Conservation (phyloP, 495 filamentous ascomycete species). For the Hapsidospora chrysogenum region DNA sequence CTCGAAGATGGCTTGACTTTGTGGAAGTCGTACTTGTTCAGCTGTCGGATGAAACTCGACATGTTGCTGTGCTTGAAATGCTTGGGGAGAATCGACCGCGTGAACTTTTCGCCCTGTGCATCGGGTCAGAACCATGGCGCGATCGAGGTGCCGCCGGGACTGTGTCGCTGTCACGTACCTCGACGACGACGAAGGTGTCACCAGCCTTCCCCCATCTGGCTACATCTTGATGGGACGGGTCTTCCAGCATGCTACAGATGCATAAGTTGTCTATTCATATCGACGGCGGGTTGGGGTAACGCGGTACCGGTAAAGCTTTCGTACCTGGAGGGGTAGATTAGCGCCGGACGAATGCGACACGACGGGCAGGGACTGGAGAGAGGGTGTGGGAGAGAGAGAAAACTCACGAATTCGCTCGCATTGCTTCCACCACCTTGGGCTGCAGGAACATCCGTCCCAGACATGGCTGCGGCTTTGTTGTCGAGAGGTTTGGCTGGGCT, state of each 20-base stretch:
- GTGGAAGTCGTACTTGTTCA: slow-evolving; percentile 99
- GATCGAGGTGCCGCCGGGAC: not conserved
- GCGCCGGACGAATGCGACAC: slow-evolving; percentile 6
- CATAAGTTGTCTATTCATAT: slow-evolving; percentile 10
- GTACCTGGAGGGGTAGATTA: slow-evolving; percentile 55
- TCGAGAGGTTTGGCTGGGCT: no score
- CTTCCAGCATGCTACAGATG: slow-evolving; percentile 77
- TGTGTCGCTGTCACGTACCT: slow-evolving; percentile 48
- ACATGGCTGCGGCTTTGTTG: no score
- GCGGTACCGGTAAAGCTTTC: slow-evolving; percentile 91
- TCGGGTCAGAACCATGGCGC: not conserved
- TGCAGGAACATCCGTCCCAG: slow-evolving; percentile 16
- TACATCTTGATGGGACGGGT: slow-evolving; percentile 78
- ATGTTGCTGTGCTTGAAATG: slow-evolving; percentile 99
- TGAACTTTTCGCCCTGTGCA: slow-evolving; percentile 87
- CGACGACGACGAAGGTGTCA: slow-evolving; percentile 92
- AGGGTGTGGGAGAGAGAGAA: slow-evolving; percentile 3
- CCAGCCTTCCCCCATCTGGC: slow-evolving; percentile 92
- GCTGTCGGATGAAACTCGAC: slow-evolving; percentile 92
- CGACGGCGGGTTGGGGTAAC: slow-evolving; percentile 11
- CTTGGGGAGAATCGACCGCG: slow-evolving; percentile 89
- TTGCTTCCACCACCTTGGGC: slow-evolving; percentile 26
- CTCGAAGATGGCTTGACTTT: slow-evolving; percentile 56
- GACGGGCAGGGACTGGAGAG: no score
- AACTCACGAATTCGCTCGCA: slow-evolving; percentile 34